These are phyloP conservation scores for Bolboschoenus planiculmis DNA, from an alignment of 176 grass and related monocot genomes.

Conservation along the genomic window DNA sequence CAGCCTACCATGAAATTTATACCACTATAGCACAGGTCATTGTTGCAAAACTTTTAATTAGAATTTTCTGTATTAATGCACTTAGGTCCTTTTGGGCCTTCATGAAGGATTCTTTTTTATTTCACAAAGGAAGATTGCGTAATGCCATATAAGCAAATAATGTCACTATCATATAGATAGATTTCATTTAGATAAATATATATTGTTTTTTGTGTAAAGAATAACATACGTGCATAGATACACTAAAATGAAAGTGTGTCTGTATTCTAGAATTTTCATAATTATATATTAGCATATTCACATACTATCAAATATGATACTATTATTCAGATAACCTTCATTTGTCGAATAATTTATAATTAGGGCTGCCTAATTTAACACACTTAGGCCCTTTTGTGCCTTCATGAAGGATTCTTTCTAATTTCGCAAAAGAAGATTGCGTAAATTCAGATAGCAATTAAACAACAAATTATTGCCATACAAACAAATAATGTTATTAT, in stretches of 20 bases:
- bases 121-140: not conserved
- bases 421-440: not conserved
- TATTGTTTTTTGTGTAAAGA: not conserved
- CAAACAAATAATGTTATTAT: not conserved
- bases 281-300: not conserved
- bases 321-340: no score
- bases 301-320: not conserved
- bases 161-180: not conserved
- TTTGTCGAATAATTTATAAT: not conserved
- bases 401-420: not conserved
- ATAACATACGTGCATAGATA: not conserved
- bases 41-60: not conserved
- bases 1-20: not conserved
- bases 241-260: not conserved
- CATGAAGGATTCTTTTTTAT: not conserved
- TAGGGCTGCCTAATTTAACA: not conserved
- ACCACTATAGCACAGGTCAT: not conserved
- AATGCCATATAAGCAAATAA: not conserved
- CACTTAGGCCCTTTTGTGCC: not conserved
- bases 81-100: not conserved
- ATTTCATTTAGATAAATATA: not conserved
- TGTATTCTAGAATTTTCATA: not conserved
- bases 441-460: not conserved
- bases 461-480: constrained; percentile 5
- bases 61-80: not conserved